Evolutionary conservation across 257 asterid species (phyloP).

Genomic region (Dorcoceras hygrometricum): DNA sequence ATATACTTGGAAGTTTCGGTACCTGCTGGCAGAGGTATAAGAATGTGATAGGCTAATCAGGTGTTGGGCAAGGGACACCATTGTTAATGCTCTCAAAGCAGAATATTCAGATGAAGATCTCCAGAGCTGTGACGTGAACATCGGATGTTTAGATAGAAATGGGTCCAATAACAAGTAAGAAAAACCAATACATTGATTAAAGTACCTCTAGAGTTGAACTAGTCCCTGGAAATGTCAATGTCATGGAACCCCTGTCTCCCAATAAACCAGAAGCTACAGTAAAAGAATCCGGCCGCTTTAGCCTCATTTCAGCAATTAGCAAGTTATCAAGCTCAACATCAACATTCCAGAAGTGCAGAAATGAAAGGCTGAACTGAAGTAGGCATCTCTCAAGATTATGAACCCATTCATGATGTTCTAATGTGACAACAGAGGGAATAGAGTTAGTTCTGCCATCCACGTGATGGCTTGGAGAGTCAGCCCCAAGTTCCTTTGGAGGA

Average conservation of each 20-base stretch:
- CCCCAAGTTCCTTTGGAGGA: conserved; percentile 32
- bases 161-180: conserved; percentile 15
- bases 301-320: conserved; percentile 81
- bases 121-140: conserved; percentile 73
- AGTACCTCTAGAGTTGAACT: conserved; percentile 77
- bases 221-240: conserved; percentile 76
- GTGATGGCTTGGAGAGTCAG: conserved; percentile 32
- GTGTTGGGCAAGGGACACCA: conserved; percentile 97
- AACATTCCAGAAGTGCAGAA: conserved; percentile 92
- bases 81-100: conserved; percentile 88
- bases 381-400: conserved; percentile 59
- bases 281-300: conserved; percentile 60
- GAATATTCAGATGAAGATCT: conserved; percentile 86
- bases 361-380: conserved; percentile 78
- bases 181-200: conserved; percentile 23
- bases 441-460: conserved; percentile 31
- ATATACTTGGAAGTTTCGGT: conserved; percentile 24
- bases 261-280: conserved; percentile 82
- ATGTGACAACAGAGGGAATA: conserved; percentile 31
- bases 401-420: conserved; percentile 48
- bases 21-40: conserved; percentile 84
- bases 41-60: conserved; percentile 78
- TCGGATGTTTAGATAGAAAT: conserved; percentile 32
- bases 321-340: conserved; percentile 74
- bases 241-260: conserved; percentile 92